Conservation (phyloP, 345 rosid genomes). For the Linum usitatissimum region DNA sequence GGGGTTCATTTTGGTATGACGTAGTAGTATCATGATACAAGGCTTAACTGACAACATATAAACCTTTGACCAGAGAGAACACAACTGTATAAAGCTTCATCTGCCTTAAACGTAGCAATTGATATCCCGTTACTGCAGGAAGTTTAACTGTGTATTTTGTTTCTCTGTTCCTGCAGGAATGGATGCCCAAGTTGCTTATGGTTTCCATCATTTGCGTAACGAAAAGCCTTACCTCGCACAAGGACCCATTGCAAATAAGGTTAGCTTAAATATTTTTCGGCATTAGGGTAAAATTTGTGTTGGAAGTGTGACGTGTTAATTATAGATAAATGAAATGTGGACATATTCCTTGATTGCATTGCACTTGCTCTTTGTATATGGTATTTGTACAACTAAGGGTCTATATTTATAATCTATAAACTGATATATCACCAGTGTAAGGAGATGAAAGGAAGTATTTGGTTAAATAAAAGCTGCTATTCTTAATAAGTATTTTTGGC, state of each 20-base stretch:
- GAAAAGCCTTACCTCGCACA: slow-evolving; percentile 90
- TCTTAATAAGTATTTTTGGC: not conserved
- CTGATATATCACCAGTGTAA: too few relatives aligned
- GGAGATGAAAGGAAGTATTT: too few relatives aligned
- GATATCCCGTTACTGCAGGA: slow-evolving; percentile 7
- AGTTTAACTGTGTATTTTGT: not conserved
- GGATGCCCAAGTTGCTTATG: slow-evolving; percentile 98
- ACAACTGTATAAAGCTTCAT: too few relatives aligned
- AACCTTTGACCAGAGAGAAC: too few relatives aligned
- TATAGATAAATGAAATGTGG: not conserved
- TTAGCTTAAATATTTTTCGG: slow-evolving; percentile 11
- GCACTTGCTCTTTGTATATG: too few relatives aligned
- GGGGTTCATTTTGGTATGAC: too few relatives aligned
- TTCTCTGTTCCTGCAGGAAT: slow-evolving; percentile 46
- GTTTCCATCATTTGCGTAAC: slow-evolving; percentile 90
- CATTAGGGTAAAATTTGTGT: not conserved
- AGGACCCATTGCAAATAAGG: slow-evolving; percentile 96
- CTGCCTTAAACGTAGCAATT: not conserved
- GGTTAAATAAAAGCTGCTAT: not conserved
- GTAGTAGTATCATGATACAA: too few relatives aligned
- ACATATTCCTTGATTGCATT: not conserved
- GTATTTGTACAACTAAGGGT: too few relatives aligned
- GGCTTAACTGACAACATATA: too few relatives aligned
- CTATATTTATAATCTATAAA: too few relatives aligned
- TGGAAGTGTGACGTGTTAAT: not conserved